Base-by-base conservation (phyloP, 2,329 filamentous ascomycete species). In the Phaeosphaeria sp. region DNA sequence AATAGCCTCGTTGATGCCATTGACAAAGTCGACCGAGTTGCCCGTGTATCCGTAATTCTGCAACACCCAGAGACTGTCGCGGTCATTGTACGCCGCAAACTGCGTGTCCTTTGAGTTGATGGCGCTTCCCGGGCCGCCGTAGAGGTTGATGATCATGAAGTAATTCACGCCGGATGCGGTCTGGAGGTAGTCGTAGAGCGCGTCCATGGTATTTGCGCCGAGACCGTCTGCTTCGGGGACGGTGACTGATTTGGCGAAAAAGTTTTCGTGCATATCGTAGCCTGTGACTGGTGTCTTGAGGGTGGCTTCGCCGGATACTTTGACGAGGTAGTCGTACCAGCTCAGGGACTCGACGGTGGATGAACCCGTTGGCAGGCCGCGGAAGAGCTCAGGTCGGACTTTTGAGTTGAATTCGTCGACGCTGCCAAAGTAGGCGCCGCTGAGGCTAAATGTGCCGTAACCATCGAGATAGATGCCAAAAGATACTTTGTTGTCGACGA, bases 391-490 rank as follows among this genome's bases (percentile, higher is more conserved):
- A 1, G 78, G 73, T 27, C 70, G 67, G 22, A 81, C 73, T 23
- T 67, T 75, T 18, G 60, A 54, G 49, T 75, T 77, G 71, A 80
- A 80, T n/a, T 74, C 72, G 3, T 62, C 59, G 2, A 69, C 59
- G 42, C 67, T 60, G 39, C 77, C 78, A 50, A 80, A 77, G 65
- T 79, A 81, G 54, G 75, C 77, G 18, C 80, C 80, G 43, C 69
- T 70, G 33, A 81, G 60, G 30, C 61, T 72, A 66, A 77, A 79
- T 9, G 65, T 60, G 36, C 58, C 61, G 25, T 60, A 65, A 30
- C 69, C 71, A 50, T 81, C 77, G 27, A 79, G 67, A 59, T 81
- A 78, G 46, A 79, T 72, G 9, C 79, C 79, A 43, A 79, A 77
- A 0, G 77, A 77, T 23, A 80, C 69, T 41, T 78, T 76, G 52